Evolutionary conservation across 2,329 filamentous ascomycete genomes (phyloP).

Genomic region (Hypoxylon sp.): DNA sequence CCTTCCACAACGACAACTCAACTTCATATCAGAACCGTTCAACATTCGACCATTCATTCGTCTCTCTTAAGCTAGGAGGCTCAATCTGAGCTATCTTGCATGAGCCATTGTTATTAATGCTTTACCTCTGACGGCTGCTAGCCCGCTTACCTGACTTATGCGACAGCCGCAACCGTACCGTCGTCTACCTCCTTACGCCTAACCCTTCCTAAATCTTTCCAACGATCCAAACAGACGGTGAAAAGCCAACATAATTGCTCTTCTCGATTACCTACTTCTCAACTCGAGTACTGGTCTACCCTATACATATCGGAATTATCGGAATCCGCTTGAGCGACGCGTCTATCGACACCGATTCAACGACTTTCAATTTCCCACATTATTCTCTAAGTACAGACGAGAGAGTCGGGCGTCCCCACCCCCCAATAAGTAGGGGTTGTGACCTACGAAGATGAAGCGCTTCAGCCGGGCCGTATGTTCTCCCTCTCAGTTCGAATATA

Average conservation of each 20-base stretch:
- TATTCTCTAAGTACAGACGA: conserved; percentile 27
- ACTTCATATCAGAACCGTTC: conserved; percentile 39
- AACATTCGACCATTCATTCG: conserved; percentile 24
- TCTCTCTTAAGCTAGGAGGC: conserved; percentile 33
- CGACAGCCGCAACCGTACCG: conserved; percentile 36
- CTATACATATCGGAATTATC: conserved; percentile 17
- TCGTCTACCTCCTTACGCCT: conserved; percentile 38
- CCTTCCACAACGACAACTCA: conserved; percentile 52
- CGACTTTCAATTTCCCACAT: conserved; percentile 21
- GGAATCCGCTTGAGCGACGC: conserved; percentile 25
- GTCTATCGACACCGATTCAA: conserved; percentile 24
- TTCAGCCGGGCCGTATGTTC: conserved; percentile 90
- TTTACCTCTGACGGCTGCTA: conserved; percentile 20
- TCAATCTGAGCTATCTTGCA: conserved; percentile 42
- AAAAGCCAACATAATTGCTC: conserved; percentile 43
- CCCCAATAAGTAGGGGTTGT: conserved; percentile 51
- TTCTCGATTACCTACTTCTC: conserved; percentile 18
- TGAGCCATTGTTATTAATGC: conserved; percentile 30
- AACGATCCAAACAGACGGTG: conserved; percentile 49
- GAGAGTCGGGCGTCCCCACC: conserved; percentile 50
- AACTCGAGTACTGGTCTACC: conserved; percentile 19
- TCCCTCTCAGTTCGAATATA: conserved; percentile 59
- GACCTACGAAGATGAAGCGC: conserved; percentile 82
- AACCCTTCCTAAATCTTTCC: conserved; percentile 38
- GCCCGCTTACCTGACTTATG: conserved; percentile 26